Evolutionary conservation across 2,329 filamentous ascomycete species (phyloP).

Genomic region (Colletotrichum eleusines): DNA sequence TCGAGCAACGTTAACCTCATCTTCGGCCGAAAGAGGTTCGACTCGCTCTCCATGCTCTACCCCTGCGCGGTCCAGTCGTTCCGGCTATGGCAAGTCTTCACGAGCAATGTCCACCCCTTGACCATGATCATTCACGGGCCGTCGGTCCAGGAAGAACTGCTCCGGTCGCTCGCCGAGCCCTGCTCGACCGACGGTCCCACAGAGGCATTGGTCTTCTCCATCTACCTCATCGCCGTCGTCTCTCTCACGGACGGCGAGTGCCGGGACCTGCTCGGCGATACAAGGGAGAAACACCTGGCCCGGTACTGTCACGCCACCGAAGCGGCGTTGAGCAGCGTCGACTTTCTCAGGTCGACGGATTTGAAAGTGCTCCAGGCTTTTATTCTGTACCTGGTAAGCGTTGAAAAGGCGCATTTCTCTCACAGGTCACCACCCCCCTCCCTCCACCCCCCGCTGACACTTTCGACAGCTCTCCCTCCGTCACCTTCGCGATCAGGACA

Average conservation of each 20-base stretch:
- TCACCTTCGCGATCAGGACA: slow-evolving; percentile 68
- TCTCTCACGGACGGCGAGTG: slow-evolving; percentile 71
- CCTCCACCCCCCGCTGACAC: slow-evolving; percentile 36
- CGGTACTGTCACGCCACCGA: slow-evolving; percentile 65
- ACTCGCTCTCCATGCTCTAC: slow-evolving; percentile 9
- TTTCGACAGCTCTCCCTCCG: slow-evolving; percentile 62
- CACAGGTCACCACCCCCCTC: too few relatives aligned
- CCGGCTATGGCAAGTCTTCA: slow-evolving; percentile 78
- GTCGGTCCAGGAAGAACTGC: slow-evolving; percentile 64
- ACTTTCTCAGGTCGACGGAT: slow-evolving; percentile 70
- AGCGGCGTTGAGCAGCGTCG: slow-evolving; percentile 61
- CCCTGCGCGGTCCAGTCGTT: slow-evolving; percentile 48
- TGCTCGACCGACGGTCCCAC: slow-evolving; percentile 52
- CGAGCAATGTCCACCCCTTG: slow-evolving; percentile 80
- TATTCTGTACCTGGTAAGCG: slow-evolving; percentile 65
- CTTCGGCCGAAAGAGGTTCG: slow-evolving; percentile 42
- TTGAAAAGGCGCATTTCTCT: slow-evolving; percentile 7
- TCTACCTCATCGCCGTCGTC: slow-evolving; percentile 69
- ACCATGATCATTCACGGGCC: slow-evolving; percentile 80
- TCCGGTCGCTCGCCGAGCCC: slow-evolving; percentile 7
- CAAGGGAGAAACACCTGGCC: slow-evolving; percentile 61
- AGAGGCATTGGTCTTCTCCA: slow-evolving; percentile 73
- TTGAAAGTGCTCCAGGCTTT: slow-evolving; percentile 70
- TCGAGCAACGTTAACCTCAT: slow-evolving; percentile 6
- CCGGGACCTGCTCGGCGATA: slow-evolving; percentile 60